phyloP scores from a whole-genome alignment of 331 rosid species.

The Pyrus hybrid region DNA sequence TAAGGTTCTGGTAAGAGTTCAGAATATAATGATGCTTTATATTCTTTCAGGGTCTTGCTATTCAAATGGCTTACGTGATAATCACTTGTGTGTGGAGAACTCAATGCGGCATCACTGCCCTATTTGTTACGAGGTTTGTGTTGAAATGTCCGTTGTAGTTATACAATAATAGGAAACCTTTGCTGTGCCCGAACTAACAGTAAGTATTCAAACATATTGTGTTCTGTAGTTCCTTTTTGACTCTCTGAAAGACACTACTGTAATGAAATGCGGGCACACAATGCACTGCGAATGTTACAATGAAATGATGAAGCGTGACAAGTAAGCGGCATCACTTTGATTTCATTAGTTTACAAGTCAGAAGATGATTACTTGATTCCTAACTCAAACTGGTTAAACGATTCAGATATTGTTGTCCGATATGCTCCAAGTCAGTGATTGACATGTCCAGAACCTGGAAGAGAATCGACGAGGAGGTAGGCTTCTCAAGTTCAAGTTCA shows the following conservation, averaged over 20 bases:
- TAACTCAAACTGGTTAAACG: conserved; percentile 10
- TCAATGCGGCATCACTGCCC: conserved; percentile 95
- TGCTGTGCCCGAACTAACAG: neutral
- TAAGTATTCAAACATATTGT: neutral
- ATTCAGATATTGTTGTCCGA: conserved; percentile 72
- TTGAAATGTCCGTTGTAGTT: conserved; percentile 5
- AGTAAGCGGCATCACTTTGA: conserved; percentile 32
- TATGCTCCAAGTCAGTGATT: conserved; percentile 68
- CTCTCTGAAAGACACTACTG: conserved; percentile 59
- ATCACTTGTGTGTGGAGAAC: conserved; percentile 81
- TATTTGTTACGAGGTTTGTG: conserved; percentile 79
- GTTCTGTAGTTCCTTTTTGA: conserved; percentile 67
- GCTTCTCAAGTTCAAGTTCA: conserved; percentile 5
- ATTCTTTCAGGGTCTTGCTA: conserved; percentile 66
- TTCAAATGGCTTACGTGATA: conserved; percentile 46
- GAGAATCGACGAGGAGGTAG: conserved; percentile 82
- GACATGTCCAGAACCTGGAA: conserved; percentile 80
- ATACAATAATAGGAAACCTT: neutral
- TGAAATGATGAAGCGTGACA: conserved; percentile 67
- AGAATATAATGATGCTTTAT: neutral
- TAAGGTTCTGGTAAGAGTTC: neutral
- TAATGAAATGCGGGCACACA: conserved; percentile 90
- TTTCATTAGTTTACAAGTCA: neutral
- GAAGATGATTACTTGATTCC: neutral
- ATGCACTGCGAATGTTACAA: conserved; percentile 70